phyloP scores from a whole-genome alignment of 75 land plant species.

The Chamaecyparis obtusa region DNA sequence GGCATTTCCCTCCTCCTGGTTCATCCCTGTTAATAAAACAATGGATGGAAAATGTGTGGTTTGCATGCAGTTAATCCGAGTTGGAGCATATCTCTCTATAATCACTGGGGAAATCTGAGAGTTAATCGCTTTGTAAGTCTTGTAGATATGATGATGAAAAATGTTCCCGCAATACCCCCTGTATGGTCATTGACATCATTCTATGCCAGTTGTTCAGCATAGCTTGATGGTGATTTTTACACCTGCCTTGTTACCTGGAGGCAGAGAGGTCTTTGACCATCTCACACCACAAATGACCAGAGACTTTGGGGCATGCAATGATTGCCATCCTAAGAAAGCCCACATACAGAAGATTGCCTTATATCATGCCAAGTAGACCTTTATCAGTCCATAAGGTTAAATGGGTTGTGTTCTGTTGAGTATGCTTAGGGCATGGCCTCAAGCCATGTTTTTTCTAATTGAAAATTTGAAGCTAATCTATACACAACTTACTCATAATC shows the following conservation, averaged over 20 bases:
- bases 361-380: not conserved
- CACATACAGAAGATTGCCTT: not conserved
- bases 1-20: not conserved
- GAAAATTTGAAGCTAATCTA: not conserved
- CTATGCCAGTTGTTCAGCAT: not conserved
- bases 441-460: not conserved
- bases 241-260: not conserved
- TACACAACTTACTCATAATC: not conserved
- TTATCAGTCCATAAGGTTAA: not conserved
- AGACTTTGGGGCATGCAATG: not conserved
- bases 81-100: not conserved
- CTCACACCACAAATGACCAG: not conserved
- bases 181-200: not conserved
- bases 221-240: not conserved
- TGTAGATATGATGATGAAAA: not conserved
- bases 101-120: not conserved
- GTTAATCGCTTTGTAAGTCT: not conserved
- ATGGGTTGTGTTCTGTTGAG: not conserved
- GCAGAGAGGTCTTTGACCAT: not conserved
- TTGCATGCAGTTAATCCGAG: not conserved
- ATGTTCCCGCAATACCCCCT: not conserved
- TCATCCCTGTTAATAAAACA: not conserved
- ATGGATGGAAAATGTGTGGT: not conserved
- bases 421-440: not conserved
- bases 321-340: not conserved